A percentile compares a stretch with the other conserved stretches of the same genome.
Evolutionary conservation across 2,329 filamentous ascomycete genomes (phyloP).

Genomic region (Trichocomaceae sp.): DNA sequence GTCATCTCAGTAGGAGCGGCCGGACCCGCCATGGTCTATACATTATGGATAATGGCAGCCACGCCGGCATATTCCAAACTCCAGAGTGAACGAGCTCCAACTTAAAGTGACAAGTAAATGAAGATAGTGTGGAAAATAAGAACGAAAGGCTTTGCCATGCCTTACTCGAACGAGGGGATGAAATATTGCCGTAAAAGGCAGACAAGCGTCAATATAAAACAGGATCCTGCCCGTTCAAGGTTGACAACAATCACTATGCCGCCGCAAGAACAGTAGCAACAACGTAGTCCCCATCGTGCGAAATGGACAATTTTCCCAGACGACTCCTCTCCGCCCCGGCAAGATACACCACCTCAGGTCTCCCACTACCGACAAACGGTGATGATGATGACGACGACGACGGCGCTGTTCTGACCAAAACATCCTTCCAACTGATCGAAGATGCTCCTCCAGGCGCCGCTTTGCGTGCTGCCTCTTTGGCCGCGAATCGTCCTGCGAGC

Average conservation of each 20-base stretch:
- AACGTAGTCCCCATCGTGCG: slow-evolving; percentile 80
- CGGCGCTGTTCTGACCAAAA: slow-evolving; percentile 38
- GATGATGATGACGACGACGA: background rate
- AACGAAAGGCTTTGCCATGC: background rate
- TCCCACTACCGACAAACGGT: slow-evolving; percentile 20
- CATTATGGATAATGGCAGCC: background rate
- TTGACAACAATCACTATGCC: slow-evolving; percentile 7
- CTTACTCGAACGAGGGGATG: background rate
- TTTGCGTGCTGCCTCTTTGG: slow-evolving; percentile 70
- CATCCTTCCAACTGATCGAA: slow-evolving; percentile 55
- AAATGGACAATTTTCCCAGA: slow-evolving; percentile 69
- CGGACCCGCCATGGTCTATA: slow-evolving; percentile 6
- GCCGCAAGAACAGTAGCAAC: slow-evolving; percentile 40
- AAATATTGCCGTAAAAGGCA: background rate
- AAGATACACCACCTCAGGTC: slow-evolving; percentile 35
- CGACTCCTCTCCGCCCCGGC: slow-evolving; percentile 35
- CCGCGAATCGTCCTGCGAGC: slow-evolving; percentile 55
- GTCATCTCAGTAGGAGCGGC: background rate
- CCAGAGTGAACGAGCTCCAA: background rate
- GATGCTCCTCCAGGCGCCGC: slow-evolving; percentile 52
- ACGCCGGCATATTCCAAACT: background rate
- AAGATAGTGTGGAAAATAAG: background rate
- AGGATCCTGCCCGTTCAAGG: background rate
- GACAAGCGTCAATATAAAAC: background rate
- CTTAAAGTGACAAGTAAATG: background rate